Conservation (phyloP, 441 rosid genomes). For the Syzygium malaccense region DNA sequence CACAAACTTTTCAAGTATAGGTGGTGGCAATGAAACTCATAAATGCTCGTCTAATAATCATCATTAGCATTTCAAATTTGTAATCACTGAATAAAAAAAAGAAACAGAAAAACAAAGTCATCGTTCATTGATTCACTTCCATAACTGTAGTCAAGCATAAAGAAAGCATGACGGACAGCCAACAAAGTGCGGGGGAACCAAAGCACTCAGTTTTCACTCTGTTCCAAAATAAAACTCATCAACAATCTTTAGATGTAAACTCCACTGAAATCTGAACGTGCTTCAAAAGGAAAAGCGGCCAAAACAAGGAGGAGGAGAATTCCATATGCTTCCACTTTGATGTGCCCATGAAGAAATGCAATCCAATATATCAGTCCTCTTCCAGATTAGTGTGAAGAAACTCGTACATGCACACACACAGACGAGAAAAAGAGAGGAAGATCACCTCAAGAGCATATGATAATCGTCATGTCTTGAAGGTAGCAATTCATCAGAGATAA, state of each 20-base stretch:
- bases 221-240: background rate
- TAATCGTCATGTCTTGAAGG: constrained; percentile 54
- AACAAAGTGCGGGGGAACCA: background rate
- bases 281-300: background rate
- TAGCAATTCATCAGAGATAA: constrained; percentile 36
- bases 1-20: background rate
- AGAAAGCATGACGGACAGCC: background rate
- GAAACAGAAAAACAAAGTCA: background rate
- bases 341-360: background rate
- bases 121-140: background rate
- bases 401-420: background rate
- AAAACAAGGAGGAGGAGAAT: background rate
- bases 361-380: background rate
- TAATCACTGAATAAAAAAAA: background rate
- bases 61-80: background rate
- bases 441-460: constrained; percentile 55
- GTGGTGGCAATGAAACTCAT: background rate
- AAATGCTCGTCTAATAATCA: background rate
- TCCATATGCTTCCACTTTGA: background rate
- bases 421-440: background rate
- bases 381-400: background rate
- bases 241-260: background rate
- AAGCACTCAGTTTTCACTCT: background rate
- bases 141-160: background rate
- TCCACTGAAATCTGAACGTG: background rate